These are phyloP conservation scores for Hypoxylon crocopeplum DNA, from an alignment of 495 filamentous ascomycete species.

Conservation along the genomic window DNA sequence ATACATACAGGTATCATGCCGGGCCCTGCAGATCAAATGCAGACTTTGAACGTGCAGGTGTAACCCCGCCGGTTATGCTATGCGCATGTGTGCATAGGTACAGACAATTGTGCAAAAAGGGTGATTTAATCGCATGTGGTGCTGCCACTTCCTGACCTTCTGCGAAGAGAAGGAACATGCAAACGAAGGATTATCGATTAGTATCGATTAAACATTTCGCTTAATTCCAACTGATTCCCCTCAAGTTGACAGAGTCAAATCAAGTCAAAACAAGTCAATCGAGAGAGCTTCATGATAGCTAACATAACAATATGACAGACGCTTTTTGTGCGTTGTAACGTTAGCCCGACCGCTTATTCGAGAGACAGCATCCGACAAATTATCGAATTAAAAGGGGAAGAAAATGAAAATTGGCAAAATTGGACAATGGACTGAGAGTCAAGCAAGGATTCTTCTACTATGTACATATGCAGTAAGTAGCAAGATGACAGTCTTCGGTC, in stretches of 20 bases:
- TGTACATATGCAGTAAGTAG: too few relatives aligned
- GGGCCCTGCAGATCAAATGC: conserved; percentile 5
- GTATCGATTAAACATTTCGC: too few relatives aligned
- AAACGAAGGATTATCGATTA: conserved; percentile 22
- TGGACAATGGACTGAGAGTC: conserved; percentile 12
- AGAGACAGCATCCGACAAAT: conserved; percentile 12
- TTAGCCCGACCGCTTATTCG: conserved; percentile 18
- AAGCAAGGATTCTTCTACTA: conserved; percentile 26
- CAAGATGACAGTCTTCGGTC: too few relatives aligned
- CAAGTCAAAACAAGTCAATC: too few relatives aligned
- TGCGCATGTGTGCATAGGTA: too few relatives aligned
- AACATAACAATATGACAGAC: too few relatives aligned
- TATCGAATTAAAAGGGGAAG: conserved; percentile 10
- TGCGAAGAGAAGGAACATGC: conserved; percentile 18
- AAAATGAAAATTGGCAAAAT: background rate
- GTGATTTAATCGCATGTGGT: too few relatives aligned
- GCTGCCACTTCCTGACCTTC: too few relatives aligned
- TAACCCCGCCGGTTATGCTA: background rate
- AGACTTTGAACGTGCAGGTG: conserved; percentile 3
- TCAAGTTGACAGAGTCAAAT: too few relatives aligned
- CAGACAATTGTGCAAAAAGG: too few relatives aligned
- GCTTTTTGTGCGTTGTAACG: conserved; percentile 4
- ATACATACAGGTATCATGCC: background rate
- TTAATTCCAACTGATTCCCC: too few relatives aligned
- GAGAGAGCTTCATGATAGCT: background rate